A percentile compares a stretch with the other conserved stretches of the same genome.
Evolutionary conservation across 768 basidiomycete genomes (phyloP).

Genomic region (Amanita rubescens): DNA sequence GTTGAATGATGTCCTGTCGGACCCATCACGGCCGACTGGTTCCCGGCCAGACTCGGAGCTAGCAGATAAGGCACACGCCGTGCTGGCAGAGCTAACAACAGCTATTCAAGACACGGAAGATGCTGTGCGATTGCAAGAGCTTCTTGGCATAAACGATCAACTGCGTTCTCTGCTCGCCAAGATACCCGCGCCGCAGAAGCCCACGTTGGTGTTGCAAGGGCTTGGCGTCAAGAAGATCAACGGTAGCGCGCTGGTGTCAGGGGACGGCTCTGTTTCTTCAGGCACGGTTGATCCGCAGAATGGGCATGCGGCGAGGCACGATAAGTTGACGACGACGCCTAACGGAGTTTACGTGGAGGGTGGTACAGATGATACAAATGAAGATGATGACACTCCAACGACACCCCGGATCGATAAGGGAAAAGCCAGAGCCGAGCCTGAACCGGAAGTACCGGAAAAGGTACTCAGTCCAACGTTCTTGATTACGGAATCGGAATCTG

Average conservation of each 20-base stretch:
- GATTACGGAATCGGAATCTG: constrained; percentile 36
- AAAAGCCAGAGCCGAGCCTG: constrained; percentile 63
- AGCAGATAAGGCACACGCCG: constrained; percentile 39
- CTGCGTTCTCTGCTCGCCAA: constrained; percentile 51
- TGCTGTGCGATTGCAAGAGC: constrained; percentile 52
- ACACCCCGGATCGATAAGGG: constrained; percentile 75
- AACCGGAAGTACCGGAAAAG: constrained; percentile 61
- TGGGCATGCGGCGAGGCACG: background rate
- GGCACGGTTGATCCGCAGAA: constrained; percentile 9
- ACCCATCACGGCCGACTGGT: constrained; percentile 17
- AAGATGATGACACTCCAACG: constrained; percentile 31
- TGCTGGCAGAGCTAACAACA: constrained; percentile 42
- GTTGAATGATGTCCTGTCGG: constrained; percentile 25
- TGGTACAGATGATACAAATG: constrained; percentile 16
- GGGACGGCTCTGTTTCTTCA: too few relatives aligned
- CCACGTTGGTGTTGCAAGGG: constrained; percentile 35
- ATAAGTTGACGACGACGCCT: constrained; percentile 4
- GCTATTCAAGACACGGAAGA: constrained; percentile 53
- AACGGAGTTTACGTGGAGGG: constrained; percentile 8
- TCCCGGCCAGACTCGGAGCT: too few relatives aligned
- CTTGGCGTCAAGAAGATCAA: constrained; percentile 37
- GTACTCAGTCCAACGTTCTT: constrained; percentile 62
- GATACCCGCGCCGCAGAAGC: constrained; percentile 30
- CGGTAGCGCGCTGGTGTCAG: background rate
- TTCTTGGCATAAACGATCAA: constrained; percentile 67